These are phyloP conservation scores for Hypoxylon sp. DNA, from an alignment of 2,329 filamentous ascomycete species.

Conservation along the genomic window DNA sequence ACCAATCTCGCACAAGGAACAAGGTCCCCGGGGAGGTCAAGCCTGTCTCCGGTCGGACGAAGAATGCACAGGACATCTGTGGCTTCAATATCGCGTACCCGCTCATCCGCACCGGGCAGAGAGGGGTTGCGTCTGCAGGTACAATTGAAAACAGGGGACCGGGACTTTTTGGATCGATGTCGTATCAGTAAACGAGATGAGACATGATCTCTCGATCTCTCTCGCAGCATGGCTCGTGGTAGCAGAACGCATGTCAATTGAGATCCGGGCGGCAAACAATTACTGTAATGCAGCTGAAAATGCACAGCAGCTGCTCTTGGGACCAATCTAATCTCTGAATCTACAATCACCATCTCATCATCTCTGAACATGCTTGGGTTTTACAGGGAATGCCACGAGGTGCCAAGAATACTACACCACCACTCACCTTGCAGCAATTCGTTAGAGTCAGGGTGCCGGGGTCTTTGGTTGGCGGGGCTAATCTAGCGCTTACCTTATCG, in stretches of 20 bases:
- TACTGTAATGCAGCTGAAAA: constrained; percentile 29
- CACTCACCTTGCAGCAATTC: constrained; percentile 9
- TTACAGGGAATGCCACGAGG: constrained; percentile 31
- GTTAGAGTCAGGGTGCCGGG: not conserved
- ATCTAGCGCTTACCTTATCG: constrained; percentile 32
- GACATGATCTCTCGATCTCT: constrained; percentile 34
- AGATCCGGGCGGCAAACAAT: constrained; percentile 30
- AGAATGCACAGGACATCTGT: constrained; percentile 6
- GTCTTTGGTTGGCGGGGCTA: constrained; percentile 16
- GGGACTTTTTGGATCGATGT: constrained; percentile 27
- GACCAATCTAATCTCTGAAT: constrained; percentile 30
- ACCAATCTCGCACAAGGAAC: constrained; percentile 13
- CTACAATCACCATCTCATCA: constrained; percentile 5
- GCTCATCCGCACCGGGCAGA: constrained; percentile 30
- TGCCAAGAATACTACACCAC: constrained; percentile 17
- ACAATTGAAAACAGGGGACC: constrained; percentile 11
- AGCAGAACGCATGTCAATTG: constrained; percentile 19
- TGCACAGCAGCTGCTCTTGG: constrained; percentile 3
- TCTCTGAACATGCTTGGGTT: constrained; percentile 5
- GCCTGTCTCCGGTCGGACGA: constrained; percentile 23
- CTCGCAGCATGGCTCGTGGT: constrained; percentile 4
- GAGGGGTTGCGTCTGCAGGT: constrained; percentile 36
- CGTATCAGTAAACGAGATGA: constrained; percentile 34
- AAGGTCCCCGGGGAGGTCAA: constrained; percentile 25
- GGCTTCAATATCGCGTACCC: constrained; percentile 12